A percentile compares a stretch with the other conserved stretches of the same genome.
phyloP scores from a whole-genome alignment of 1,139 yeast genomes.

The Scheffersomyces parashehatae region DNA sequence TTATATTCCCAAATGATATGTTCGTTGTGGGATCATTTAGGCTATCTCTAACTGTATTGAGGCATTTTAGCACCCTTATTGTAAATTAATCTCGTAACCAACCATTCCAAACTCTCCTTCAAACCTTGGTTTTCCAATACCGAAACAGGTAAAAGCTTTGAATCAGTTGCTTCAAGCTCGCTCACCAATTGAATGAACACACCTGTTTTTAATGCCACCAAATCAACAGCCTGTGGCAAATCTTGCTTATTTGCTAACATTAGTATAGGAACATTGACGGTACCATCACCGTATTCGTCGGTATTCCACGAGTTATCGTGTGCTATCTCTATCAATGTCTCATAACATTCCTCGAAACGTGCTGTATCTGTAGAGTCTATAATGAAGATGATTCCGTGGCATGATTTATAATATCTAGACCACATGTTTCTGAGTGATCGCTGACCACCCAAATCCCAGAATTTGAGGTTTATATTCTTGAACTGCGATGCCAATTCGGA shows the following conservation, averaged over 20 bases:
- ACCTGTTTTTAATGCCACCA: constrained; percentile 78
- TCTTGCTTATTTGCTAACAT: constrained; percentile 98
- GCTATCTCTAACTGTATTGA: constrained; percentile 29
- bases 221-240: constrained; percentile 67
- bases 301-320: constrained; percentile 42
- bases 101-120: constrained; percentile 86
- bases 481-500: constrained; percentile 33
- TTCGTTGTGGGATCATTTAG: no score
- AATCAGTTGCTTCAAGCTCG: constrained; percentile 85
- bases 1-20: no score
- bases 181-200: constrained; percentile 78
- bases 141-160: constrained; percentile 84
- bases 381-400: constrained; percentile 90
- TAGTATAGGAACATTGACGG: constrained; percentile 75
- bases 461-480: constrained; percentile 61
- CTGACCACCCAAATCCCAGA: constrained; percentile 98
- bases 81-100: constrained; percentile 70
- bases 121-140: constrained; percentile 89
- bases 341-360: constrained; percentile 80
- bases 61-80: constrained; percentile 80
- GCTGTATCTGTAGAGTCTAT: constrained; percentile 88
- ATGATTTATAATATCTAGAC: constrained; percentile 80
- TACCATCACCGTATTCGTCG: constrained; percentile 6
- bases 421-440: constrained; percentile 78
- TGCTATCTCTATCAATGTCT: constrained; percentile 50